Evolutionary conservation across 331 rosid species (phyloP).

Genomic region (Quercus lobata): DNA sequence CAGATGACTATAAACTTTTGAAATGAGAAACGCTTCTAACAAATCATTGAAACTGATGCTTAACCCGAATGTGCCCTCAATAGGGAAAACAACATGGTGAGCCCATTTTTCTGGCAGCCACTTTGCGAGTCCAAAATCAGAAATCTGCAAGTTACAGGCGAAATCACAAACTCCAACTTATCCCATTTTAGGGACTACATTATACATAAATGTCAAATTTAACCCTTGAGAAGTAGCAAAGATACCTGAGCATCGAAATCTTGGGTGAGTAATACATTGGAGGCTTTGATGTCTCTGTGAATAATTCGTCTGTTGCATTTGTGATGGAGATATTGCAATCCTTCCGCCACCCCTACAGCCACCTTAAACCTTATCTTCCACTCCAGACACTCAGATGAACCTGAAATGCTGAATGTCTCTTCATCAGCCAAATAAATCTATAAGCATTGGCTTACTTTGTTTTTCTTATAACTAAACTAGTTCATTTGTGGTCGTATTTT

Average conservation of each 20-base stretch:
- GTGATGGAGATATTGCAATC: constrained; percentile 78
- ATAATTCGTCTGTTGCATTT: constrained; percentile 86
- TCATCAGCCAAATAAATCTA: constrained; percentile 10
- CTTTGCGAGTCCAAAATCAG: constrained; percentile 95
- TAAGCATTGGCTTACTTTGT: neutral
- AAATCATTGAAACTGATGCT: constrained; percentile 22
- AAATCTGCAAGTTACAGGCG: constrained; percentile 48
- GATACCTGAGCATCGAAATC: constrained; percentile 77
- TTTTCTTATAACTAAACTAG: no score
- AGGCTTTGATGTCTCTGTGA: constrained; percentile 96
- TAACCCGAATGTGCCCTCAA: constrained; percentile 99
- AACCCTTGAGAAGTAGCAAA: neutral
- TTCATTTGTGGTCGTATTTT: no score
- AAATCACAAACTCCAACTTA: neutral
- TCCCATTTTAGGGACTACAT: neutral
- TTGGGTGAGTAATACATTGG: constrained; percentile 66
- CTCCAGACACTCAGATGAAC: constrained; percentile 45
- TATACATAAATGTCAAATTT: neutral
- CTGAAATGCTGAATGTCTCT: constrained; percentile 39
- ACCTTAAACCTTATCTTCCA: constrained; percentile 81
- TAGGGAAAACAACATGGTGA: constrained; percentile 91
- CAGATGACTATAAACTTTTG: neutral
- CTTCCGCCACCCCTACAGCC: constrained; percentile 81
- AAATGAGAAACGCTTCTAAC: neutral
- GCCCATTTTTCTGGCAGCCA: constrained; percentile 96